phyloP scores from a whole-genome alignment of 495 filamentous ascomycete species.

The Aspergillus bertholletiae region DNA sequence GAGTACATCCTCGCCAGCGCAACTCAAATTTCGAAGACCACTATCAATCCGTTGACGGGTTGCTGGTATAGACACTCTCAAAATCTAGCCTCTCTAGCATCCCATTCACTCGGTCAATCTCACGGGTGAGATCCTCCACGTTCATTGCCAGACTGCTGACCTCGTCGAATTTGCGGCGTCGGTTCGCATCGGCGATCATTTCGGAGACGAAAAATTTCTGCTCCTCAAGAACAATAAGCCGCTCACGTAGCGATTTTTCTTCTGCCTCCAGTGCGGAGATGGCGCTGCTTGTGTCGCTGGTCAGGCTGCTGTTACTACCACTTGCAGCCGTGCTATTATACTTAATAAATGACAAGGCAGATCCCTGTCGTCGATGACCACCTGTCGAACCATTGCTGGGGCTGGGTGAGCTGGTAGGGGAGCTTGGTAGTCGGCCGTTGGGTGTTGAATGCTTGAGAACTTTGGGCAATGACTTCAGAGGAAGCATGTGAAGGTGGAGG shows the following conservation, averaged over 20 bases:
- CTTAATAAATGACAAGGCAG: constrained; percentile 57
- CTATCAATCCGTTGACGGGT: constrained; percentile 11
- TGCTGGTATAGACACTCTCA: constrained; percentile 45
- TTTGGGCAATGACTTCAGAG: constrained; percentile 80
- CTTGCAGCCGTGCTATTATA: constrained; percentile 47
- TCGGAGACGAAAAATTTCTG: constrained; percentile 87
- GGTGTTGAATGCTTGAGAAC: constrained; percentile 69
- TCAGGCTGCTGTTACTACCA: constrained; percentile 54
- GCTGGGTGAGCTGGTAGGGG: constrained; percentile 30
- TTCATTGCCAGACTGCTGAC: constrained; percentile 76
- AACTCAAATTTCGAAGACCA: neutral
- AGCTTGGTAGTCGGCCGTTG: constrained; percentile 27
- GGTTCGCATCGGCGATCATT: constrained; percentile 82
- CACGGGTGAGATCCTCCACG: constrained; percentile 75
- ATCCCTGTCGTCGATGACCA: constrained; percentile 38
- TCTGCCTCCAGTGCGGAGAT: constrained; percentile 75
- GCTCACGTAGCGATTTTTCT: constrained; percentile 81
- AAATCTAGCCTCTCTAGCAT: constrained; percentile 50
- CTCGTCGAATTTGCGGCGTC: constrained; percentile 83
- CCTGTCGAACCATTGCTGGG: constrained; percentile 26
- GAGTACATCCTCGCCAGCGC: neutral
- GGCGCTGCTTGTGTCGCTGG: constrained; percentile 58
- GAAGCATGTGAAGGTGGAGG: constrained; percentile 87
- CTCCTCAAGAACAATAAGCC: constrained; percentile 87
- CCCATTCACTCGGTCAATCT: constrained; percentile 68